Evolutionary conservation across 169 alveolate species (phyloP), one percentile per base, ranked within the genome.

Genomic region (Plasmodium berghei): DNA sequence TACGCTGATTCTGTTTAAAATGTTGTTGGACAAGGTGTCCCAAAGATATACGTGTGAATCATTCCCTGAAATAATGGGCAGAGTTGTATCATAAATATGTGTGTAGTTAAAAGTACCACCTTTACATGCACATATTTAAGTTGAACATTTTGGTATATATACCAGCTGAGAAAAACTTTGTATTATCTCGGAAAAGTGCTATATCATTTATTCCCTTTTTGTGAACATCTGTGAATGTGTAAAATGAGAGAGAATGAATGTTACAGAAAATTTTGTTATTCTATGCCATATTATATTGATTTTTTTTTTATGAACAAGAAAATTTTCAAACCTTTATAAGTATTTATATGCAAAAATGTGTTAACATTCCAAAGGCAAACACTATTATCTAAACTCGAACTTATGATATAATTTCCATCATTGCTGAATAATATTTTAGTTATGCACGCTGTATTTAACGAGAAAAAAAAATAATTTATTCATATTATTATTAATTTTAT

Each of bases 131-230:
- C 26, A 61, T 61, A n/a, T 14, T 12, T 45, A 42, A 28, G 55
- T 16, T 28, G 14, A 66, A 28, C n/a, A 28, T 2, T 9, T 22
- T 5, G 49, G 48, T 24, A 40, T 62, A 40, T 62, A 16, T 34
- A 75, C 89, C 89, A 9, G 89, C 89, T 24, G 89, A 75, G 45
- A 75, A 75, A 63, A 75, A 55, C 52, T 75, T 75, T 45, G 77
- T 75, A 52, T 75, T 75, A 66, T 75, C 89, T 55, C 67, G 55
- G 58, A 75, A 75, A 64, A 75, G 89, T 55, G 89, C 89, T 49
- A 75, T 49, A 24, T 75, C 89, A 69, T 75, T 75, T 75, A 75
- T 75, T 8, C 89, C 89, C 55, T 75, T 75, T 75, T 75, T 75
- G 55, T 75, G 89, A 8, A 75, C 75, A 75, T 75, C 89, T 75